phyloP scores from a whole-genome alignment of 225 moss, liverwort and hornwort genomes.

The Straminergon stramineum region DNA sequence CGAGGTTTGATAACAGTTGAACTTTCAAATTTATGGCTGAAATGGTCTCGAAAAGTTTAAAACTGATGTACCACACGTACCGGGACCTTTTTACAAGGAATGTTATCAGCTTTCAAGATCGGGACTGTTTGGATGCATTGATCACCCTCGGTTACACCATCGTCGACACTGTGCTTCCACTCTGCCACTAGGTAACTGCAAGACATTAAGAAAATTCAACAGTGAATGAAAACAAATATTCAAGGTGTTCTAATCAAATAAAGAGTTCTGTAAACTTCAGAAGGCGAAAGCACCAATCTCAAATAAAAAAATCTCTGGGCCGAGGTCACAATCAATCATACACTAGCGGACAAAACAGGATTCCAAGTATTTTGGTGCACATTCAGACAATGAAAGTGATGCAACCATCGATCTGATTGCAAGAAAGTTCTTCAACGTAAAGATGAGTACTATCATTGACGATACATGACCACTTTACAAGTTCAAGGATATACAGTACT shows the following conservation, averaged over 20 bases:
- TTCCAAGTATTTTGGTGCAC: background rate
- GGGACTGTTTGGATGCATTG: constrained; percentile 6
- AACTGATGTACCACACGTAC: constrained; percentile 21
- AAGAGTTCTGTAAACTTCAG: background rate
- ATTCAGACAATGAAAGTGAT: background rate
- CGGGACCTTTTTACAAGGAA: constrained; percentile 60
- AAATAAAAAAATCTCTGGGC: background rate
- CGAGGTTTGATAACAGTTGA: background rate
- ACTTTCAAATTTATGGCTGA: background rate
- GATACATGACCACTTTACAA: background rate
- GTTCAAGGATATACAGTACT: background rate
- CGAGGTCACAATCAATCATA: background rate
- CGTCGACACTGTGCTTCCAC: constrained; percentile 66
- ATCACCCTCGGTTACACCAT: constrained; percentile 18
- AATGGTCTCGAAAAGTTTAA: background rate
- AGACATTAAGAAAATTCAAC: background rate
- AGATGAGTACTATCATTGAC: background rate
- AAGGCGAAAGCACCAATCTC: background rate
- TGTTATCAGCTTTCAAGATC: constrained; percentile 33
- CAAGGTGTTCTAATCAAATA: background rate
- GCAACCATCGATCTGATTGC: background rate
- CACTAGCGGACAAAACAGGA: background rate
- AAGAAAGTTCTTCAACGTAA: background rate
- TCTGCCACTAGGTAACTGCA: constrained; percentile 72
- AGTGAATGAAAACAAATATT: constrained; percentile 11